Percentiles rank a stretch among this genome's conserved stretches.
These are phyloP conservation scores for Suillus tomentosus DNA, from an alignment of 768 basidiomycete species.

Conservation along the genomic window DNA sequence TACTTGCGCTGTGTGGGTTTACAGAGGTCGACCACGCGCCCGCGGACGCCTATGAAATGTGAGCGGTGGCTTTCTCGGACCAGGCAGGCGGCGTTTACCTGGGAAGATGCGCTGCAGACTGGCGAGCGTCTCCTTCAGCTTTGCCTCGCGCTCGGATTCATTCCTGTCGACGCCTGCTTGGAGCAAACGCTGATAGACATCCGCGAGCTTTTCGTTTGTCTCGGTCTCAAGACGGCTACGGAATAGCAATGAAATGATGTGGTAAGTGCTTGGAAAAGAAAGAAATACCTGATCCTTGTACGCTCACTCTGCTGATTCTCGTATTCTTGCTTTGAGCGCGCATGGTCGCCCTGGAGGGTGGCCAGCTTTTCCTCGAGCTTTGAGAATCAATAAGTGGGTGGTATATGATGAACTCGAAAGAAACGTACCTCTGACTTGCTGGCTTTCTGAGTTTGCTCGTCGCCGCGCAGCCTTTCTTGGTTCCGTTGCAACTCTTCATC, in stretches of 20 bases:
- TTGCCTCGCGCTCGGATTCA: constrained; percentile 82
- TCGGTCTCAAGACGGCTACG: constrained; percentile 86
- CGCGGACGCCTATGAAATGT: constrained; percentile 70
- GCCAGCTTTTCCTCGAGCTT: constrained; percentile 63
- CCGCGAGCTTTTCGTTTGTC: constrained; percentile 87
- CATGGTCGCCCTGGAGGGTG: constrained; percentile 60
- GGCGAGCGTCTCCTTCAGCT: constrained; percentile 82
- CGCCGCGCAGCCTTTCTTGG: constrained; percentile 55
- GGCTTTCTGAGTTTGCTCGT: constrained; percentile 47
- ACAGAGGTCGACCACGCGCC: constrained; percentile 91
- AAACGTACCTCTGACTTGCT: constrained; percentile 60
- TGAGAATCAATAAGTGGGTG: constrained; percentile 9
- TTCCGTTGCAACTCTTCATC: constrained; percentile 65
- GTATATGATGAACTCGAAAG: neutral
- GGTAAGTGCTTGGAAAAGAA: neutral
- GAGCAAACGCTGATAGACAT: constrained; percentile 78
- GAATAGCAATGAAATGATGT: neutral
- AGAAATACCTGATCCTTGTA: constrained; percentile 69
- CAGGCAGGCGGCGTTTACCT: constrained; percentile 42
- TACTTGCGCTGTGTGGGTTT: constrained; percentile 93
- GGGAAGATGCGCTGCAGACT: constrained; percentile 90
- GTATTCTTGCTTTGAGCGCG: constrained; percentile 69
- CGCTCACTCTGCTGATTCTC: constrained; percentile 87
- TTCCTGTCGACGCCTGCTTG: constrained; percentile 89
- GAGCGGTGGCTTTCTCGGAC: constrained; percentile 3